Base-by-base conservation (phyloP, 352 stramenopile genomes). In the Pythium rhizo-oryzae region DNA sequence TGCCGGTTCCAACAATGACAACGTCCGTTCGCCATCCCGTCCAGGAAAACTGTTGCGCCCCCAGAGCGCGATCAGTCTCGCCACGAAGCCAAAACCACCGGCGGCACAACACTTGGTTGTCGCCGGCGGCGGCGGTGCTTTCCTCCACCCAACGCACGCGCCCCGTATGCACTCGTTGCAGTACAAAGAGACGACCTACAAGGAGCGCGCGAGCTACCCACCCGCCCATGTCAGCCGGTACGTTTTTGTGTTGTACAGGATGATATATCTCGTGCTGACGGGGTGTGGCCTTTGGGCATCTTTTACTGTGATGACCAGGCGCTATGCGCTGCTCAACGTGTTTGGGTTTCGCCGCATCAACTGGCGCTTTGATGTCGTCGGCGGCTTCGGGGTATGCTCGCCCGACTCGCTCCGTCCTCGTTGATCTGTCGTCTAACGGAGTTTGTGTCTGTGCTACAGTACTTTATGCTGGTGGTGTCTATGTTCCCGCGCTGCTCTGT, bases 331-430 rank as follows among this genome's bases (percentile, higher is more conserved):
- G 41, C 68, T 96, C 30, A 96, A 94, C 50, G 86, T 94, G 16
- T 84, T 96, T 58, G 88, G 87, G 47, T 98, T 98, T 76, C 91
- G 92, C 2, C 93, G 91, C 54, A 91, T 96, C 60, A 98, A 98
- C 69, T 98, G 94, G 94, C 81, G 91, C 24, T 96, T 98, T 51
- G 94, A 98, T 80, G 84, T 97, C 52, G 81, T 98, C 23, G 93
- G 92, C 30, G 89, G 89, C 56, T 69, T 97, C 59, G 84, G 79
- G 70, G 88, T 94, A 80, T 41, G 82, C 78, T 13, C 41, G 13
- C 18, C 5, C 18, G 13, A 1, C 23, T 56, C 28, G 11, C n/a
- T 8, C 43, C 43, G 1, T 19, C 18, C 7, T 19, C 24, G 21
- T 47, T 47, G 41, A 8, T 47, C 9, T 2, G 4, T n/a, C 18